Conservation (phyloP, 225 moss, liverwort and hornwort genomes). For the Marchantia paleacea region DNA sequence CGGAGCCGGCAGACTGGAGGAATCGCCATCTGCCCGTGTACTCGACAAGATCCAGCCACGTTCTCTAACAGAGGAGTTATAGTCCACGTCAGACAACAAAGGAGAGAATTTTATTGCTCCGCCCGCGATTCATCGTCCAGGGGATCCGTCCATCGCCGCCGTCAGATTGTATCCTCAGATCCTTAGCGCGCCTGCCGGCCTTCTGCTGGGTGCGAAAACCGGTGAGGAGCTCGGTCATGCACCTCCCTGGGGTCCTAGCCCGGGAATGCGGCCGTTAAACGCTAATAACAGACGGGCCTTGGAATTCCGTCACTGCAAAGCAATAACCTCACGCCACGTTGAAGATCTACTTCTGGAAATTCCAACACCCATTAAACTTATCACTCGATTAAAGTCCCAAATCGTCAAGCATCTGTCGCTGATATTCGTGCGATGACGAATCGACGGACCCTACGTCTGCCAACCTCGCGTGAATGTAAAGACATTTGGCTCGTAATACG, state of each 20-base stretch:
- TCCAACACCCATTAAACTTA: no score
- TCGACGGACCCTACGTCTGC: background rate
- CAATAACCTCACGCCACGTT: background rate
- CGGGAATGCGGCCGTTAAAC: background rate
- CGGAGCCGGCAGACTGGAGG: background rate
- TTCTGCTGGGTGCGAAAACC: background rate
- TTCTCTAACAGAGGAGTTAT: background rate
- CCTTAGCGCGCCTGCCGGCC: background rate
- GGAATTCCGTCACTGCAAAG: background rate
- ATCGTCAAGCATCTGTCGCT: no score
- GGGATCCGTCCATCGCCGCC: background rate
- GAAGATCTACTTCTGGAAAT: background rate
- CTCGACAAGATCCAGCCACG: background rate
- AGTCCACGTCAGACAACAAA: background rate
- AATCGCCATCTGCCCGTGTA: slow-evolving; percentile 9
- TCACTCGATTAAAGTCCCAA: no score
- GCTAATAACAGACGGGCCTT: no score
- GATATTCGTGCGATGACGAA: no score
- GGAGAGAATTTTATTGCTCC: background rate
- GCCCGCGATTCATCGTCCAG: background rate
- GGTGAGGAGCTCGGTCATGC: background rate
- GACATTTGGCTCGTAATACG: background rate
- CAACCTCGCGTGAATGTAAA: background rate
- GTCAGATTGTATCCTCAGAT: background rate
- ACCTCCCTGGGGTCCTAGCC: background rate